A percentile compares a stretch with the other conserved stretches of the same genome.
phyloP scores from a whole-genome alignment of 257 asterid genomes.

The Forsythia viridissima region DNA sequence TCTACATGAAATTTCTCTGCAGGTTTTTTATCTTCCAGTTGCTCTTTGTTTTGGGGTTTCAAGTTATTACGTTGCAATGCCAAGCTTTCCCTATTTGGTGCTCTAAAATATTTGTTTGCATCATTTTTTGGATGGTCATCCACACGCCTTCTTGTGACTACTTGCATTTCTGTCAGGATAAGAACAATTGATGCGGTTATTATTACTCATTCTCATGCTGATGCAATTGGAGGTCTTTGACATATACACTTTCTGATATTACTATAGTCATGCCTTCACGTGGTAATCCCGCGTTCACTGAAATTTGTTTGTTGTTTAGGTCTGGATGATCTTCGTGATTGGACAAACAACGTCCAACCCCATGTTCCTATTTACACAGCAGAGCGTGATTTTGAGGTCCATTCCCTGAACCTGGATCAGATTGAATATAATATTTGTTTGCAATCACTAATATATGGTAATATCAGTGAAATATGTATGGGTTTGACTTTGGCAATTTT shows the following conservation, averaged over 20 bases:
- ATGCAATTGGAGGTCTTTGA: constrained; percentile 99
- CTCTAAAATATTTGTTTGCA: constrained; percentile 13
- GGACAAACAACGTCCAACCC: constrained; percentile 97
- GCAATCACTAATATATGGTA: background rate
- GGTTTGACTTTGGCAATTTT: background rate
- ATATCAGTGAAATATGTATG: background rate
- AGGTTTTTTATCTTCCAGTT: background rate
- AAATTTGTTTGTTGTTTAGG: constrained; percentile 46
- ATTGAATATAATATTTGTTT: background rate
- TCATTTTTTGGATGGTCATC: constrained; percentile 28
- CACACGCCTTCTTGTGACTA: constrained; percentile 45
- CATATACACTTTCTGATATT: constrained; percentile 35
- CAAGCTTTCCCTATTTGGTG: background rate
- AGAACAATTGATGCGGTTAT: constrained; percentile 93
- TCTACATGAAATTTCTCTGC: background rate
- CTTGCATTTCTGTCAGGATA: constrained; percentile 82
- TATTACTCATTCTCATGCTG: constrained; percentile 99
- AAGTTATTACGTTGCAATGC: background rate
- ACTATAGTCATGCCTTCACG: constrained; percentile 3
- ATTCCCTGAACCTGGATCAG: constrained; percentile 12
- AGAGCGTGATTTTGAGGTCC: constrained; percentile 94
- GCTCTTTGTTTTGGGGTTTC: constrained; percentile 3
- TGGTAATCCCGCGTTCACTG: background rate
- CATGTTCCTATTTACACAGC: constrained; percentile 83
- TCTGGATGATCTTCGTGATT: constrained; percentile 97